Evolutionary conservation across 257 asterid species (phyloP).

Genomic region (Sherardia arvensis): DNA sequence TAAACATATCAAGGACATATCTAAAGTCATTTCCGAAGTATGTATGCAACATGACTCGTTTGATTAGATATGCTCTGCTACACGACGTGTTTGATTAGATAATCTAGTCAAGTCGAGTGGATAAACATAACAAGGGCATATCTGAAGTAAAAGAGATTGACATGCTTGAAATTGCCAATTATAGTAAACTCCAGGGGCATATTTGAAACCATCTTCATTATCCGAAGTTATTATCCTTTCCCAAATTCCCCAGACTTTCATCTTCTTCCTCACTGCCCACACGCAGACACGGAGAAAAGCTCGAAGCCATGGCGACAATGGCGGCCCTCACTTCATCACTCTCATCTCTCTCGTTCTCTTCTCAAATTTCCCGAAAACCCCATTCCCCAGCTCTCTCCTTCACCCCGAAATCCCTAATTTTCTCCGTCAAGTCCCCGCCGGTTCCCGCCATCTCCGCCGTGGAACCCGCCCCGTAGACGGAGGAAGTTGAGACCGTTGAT

Average conservation of each 20-base stretch:
- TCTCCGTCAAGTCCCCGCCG: constrained; percentile 32
- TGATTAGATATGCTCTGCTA: too few relatives aligned
- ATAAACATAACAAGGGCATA: too few relatives aligned
- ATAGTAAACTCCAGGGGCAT: background rate
- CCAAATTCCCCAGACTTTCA: background rate
- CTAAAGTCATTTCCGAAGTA: too few relatives aligned
- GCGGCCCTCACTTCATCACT: constrained; percentile 64
- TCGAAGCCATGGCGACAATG: constrained; percentile 39
- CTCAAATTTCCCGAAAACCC: constrained; percentile 53
- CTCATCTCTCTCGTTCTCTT: constrained; percentile 74
- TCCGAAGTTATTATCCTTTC: constrained; percentile 3
- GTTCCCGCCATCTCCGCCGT: constrained; percentile 27
- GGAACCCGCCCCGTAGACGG: constrained; percentile 29
- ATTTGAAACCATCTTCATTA: constrained; percentile 7
- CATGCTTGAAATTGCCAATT: background rate
- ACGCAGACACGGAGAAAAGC: background rate
- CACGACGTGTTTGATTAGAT: too few relatives aligned
- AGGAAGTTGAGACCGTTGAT: constrained; percentile 43
- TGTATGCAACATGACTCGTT: too few relatives aligned
- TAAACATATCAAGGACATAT: too few relatives aligned
- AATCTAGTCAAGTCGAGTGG: too few relatives aligned
- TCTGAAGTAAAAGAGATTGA: background rate
- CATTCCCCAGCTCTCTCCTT: constrained; percentile 27
- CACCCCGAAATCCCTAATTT: constrained; percentile 23
- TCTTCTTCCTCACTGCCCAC: constrained; percentile 7